phyloP scores from a whole-genome alignment of 257 asterid genomes.

The Fraxinus excelsior region DNA sequence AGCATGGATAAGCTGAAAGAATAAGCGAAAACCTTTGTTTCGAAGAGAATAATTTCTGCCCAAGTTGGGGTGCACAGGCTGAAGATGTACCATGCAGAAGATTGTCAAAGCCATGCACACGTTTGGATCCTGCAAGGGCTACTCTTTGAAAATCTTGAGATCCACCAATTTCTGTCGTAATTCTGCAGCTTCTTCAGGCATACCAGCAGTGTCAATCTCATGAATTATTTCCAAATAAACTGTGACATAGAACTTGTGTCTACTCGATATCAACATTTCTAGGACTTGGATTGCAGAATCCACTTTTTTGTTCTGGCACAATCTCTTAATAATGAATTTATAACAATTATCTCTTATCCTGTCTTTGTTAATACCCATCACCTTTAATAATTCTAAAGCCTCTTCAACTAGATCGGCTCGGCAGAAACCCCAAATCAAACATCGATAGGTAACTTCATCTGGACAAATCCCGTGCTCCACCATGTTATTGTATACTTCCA shows the following conservation, averaged over 20 bases:
- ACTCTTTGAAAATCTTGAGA: slow-evolving; percentile 40
- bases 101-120: slow-evolving; percentile 6
- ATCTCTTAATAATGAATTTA: slow-evolving; percentile 59
- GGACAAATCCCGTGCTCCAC: slow-evolving; percentile 56
- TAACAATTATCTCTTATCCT: slow-evolving; percentile 72
- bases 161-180: slow-evolving; percentile 54
- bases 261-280: slow-evolving; percentile 51
- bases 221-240: slow-evolving; percentile 48
- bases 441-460: slow-evolving; percentile 76
- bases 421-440: slow-evolving; percentile 86
- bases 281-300: slow-evolving; percentile 61
- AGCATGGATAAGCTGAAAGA: not conserved
- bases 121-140: slow-evolving; percentile 23
- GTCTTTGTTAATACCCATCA: slow-evolving; percentile 43
- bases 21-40: not conserved
- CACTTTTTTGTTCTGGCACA: slow-evolving; percentile 60
- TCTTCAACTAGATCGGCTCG: slow-evolving; percentile 72
- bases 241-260: slow-evolving; percentile 32
- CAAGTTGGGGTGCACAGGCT: not conserved
- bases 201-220: slow-evolving; percentile 67
- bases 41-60: not conserved
- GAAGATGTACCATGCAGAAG: not conserved
- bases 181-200: slow-evolving; percentile 64
- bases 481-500: slow-evolving; percentile 68
- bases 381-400: slow-evolving; percentile 61